Base-by-base conservation (phyloP, 2,329 filamentous ascomycete genomes). In the Fusarium sp. region DNA sequence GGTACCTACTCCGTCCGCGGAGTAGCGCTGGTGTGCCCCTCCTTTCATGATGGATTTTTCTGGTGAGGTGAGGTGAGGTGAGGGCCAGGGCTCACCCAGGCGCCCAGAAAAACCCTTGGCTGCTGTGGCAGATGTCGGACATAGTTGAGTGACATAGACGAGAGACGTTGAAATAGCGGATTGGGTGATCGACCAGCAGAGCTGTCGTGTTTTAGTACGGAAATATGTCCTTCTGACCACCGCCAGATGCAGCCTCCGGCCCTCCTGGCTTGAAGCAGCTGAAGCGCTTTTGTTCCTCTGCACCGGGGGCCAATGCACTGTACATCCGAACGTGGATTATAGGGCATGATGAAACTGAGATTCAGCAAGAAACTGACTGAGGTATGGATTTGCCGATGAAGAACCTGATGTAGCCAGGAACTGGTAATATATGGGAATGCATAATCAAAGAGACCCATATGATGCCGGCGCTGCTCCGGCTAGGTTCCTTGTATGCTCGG, bases 151-250 rank as follows among this genome's bases (percentile, higher is more conserved):
- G 38, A 55, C 55, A 69, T 35, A 51, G 48, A 62, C 31, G 39
- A 31, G 35, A 52, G 39, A 39, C 28, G 47, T 56, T 59, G 56
- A 70, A 70, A 73, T 60, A 42, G 56, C 61, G 56, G 66, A 60
- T 64, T 73, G 70, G 61, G 58, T 63, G 51, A 65, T 63, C 42
- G 55, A 60, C 42, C 59, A 41, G 54, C 38, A 49, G 44, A 59
- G 42, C 41, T 55, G 42, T 35, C 22, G 45, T 47, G 36, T n/a
- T 26, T 62, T 60, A 49, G 59, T 51, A 54, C 28, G 35, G 45
- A 39, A 64, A 47, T 31, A 58, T 74, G 72, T 56, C 71, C 72
- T 74, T 71, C 59, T 74, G 71, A 74, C 67, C 71, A 58, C 58
- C 60, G 63, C 52, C 62, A 66, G 45, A 63, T 59, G 51, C 56